Evolutionary conservation across 1,284 basidiomycete genomes (phyloP).

Genomic region (Trichosporon ovoides): DNA sequence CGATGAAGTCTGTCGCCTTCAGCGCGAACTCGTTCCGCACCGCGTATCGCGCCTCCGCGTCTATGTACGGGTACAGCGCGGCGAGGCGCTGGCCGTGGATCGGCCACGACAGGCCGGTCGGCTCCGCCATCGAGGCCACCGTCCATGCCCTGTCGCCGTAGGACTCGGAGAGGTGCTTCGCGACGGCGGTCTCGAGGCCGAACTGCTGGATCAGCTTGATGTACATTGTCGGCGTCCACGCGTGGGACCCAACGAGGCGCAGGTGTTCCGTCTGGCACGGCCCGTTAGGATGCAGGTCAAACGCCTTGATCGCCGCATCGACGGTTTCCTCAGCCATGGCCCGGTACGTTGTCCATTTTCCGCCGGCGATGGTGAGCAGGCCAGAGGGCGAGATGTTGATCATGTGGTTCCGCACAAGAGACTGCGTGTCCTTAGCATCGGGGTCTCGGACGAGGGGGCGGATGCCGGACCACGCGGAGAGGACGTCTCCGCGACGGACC

Average conservation of each 20-base stretch:
- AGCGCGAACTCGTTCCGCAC: slow-evolving; percentile 85
- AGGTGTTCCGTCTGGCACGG: slow-evolving; percentile 76
- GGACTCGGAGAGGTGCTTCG: slow-evolving; percentile 77
- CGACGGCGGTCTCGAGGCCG: slow-evolving; percentile 85
- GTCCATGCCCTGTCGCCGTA: slow-evolving; percentile 97
- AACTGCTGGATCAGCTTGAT: slow-evolving; percentile 90
- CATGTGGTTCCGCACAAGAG: slow-evolving; percentile 90
- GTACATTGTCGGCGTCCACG: slow-evolving; percentile 94
- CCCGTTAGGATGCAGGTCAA: slow-evolving; percentile 57
- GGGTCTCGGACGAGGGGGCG: slow-evolving; percentile 86
- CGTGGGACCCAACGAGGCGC: slow-evolving; percentile 85
- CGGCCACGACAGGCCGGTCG: slow-evolving; percentile 68
- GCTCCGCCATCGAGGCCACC: slow-evolving; percentile 73
- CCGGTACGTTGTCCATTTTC: slow-evolving; percentile 98
- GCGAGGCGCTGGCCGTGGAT: slow-evolving; percentile 74
- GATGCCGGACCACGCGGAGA: slow-evolving; percentile 90
- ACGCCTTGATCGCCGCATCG: slow-evolving; percentile 77
- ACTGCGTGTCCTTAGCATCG: slow-evolving; percentile 71
- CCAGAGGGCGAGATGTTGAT: slow-evolving; percentile 77
- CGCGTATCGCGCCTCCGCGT: slow-evolving; percentile 90
- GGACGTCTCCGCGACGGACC: slow-evolving; percentile 91
- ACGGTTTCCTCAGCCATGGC: slow-evolving; percentile 96
- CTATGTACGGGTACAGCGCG: slow-evolving; percentile 79
- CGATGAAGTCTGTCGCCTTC: slow-evolving; percentile 85
- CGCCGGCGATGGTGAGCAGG: slow-evolving; percentile 89